Evolutionary conservation across 2,329 filamentous ascomycete genomes (phyloP).

Genomic region (Rhexocercosporidium sp.): DNA sequence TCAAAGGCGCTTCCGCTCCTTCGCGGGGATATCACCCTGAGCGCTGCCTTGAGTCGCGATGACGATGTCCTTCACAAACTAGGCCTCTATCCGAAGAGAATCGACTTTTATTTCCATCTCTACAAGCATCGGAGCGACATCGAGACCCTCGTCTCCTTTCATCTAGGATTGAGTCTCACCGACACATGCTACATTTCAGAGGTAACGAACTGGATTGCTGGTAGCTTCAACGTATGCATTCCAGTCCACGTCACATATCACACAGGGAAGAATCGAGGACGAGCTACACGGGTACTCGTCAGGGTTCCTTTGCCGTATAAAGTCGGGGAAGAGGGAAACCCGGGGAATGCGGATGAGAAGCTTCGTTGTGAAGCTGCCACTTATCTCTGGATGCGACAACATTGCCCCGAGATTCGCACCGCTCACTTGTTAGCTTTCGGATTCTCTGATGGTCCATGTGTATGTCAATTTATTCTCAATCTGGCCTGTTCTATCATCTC

Average conservation of each 20-base stretch:
- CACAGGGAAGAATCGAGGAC: conserved; percentile 15
- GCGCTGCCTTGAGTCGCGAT: neutral
- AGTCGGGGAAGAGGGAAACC: conserved; percentile 44
- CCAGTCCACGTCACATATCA: conserved; percentile 28
- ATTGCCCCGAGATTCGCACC: no score
- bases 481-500: no score
- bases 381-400: conserved; percentile 45
- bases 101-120: neutral
- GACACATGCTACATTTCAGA: conserved; percentile 22
- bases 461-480: no score
- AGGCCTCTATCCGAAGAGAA: neutral
- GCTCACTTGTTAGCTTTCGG: no score
- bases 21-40: neutral
- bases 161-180: neutral
- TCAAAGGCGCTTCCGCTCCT: neutral
- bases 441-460: no score
- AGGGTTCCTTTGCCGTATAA: conserved; percentile 43
- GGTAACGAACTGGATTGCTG: conserved; percentile 38
- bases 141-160: conserved; percentile 3
- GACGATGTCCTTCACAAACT: neutral
- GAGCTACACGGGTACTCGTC: conserved; percentile 21
- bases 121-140: neutral
- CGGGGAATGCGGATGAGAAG: conserved; percentile 51
- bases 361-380: conserved; percentile 45
- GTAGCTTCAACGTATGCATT: conserved; percentile 45